phyloP scores from a whole-genome alignment of 805 yeast species.

The Candida tallmaniae region DNA sequence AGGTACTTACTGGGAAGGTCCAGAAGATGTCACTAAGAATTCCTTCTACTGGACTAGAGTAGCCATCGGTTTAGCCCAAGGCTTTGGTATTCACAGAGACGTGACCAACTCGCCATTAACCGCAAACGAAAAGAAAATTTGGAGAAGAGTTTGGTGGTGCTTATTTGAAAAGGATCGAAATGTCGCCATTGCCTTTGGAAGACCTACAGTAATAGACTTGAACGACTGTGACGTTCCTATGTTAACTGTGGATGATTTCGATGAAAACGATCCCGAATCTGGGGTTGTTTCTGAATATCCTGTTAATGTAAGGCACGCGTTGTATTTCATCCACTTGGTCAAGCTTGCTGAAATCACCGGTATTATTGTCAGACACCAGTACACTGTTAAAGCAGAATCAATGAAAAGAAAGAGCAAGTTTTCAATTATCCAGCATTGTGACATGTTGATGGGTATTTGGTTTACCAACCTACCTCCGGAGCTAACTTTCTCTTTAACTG shows the following conservation, averaged over 20 bases:
- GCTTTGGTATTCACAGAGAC: slow-evolving; percentile 69
- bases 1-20: slow-evolving; percentile 71
- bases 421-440: slow-evolving; percentile 59
- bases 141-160: slow-evolving; percentile 76
- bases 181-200: slow-evolving; percentile 68
- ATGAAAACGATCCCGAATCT: slow-evolving; percentile 39
- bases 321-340: slow-evolving; percentile 57
- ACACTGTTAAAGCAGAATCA: slow-evolving; percentile 62
- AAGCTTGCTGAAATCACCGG: slow-evolving; percentile 70
- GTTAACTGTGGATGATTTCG: slow-evolving; percentile 62
- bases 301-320: slow-evolving; percentile 44
- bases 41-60: slow-evolving; percentile 67
- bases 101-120: slow-evolving; percentile 40
- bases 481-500: slow-evolving; percentile 57
- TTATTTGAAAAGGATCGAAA: slow-evolving; percentile 66
- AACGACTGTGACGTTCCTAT: slow-evolving; percentile 76
- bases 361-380: slow-evolving; percentile 62
- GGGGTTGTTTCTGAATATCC: slow-evolving; percentile 39
- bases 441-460: slow-evolving; percentile 75
- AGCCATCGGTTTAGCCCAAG: slow-evolving; percentile 68
- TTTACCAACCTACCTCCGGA: slow-evolving; percentile 60
- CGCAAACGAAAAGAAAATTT: slow-evolving; percentile 40
- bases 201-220: slow-evolving; percentile 64
- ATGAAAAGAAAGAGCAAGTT: slow-evolving; percentile 41
- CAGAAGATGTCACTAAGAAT: slow-evolving; percentile 63